Evolutionary conservation across 2,329 filamentous ascomycete genomes (phyloP), one percentile per base, ranked within the genome.

Genomic region (Pseudogymnoascus sp.): DNA sequence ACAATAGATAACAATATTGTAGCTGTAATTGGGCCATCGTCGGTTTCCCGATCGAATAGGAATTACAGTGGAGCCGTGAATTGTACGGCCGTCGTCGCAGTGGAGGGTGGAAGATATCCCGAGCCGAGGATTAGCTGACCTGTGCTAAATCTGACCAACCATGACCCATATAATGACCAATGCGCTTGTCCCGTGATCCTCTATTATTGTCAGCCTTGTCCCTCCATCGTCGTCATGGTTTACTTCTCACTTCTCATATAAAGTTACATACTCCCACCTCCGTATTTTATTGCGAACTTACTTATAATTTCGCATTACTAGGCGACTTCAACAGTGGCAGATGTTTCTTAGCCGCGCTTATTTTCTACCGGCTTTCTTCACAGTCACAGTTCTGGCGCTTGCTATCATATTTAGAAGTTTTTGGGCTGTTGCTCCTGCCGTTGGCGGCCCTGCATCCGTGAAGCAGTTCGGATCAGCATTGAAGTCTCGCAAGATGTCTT

Each of bases 401-500:
- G 52, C 52, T 4, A 34, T 57, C 10, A 9, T 57, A 34, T 37
- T 57, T 26, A 57, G 52, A 57, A 57, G 15, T 30, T 57, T 37
- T 13, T 26, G 34, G 52, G 18, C 30, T 19, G 48, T 21, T 57
- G 15, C 9, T 34, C 28, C 52, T 37, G n/a, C 15, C 18, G 13
- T 28, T 57, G 21, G 28, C 13, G 33, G 5, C 33, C 7, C 26
- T 4, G 48, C 23, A 15, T 30, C 48, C 4, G 34, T 48, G n/a
- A 48, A 28, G 7, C 23, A 28, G n/a, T 48, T 48, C 28, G 41
- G 41, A 10, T 48, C 52, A 57, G 2, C 33, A 21, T 33, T 60
- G 15, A 60, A 26, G 37, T n/a, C 58, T 34, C 33, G n/a, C 21
- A 65, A 61, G 30, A 65, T 65, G 64, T 60, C 63, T 45, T 52